A percentile compares a stretch with the other conserved stretches of the same genome.
phyloP scores from a whole-genome alignment of 1,284 basidiomycete genomes.

The Peniophora sp. region DNA sequence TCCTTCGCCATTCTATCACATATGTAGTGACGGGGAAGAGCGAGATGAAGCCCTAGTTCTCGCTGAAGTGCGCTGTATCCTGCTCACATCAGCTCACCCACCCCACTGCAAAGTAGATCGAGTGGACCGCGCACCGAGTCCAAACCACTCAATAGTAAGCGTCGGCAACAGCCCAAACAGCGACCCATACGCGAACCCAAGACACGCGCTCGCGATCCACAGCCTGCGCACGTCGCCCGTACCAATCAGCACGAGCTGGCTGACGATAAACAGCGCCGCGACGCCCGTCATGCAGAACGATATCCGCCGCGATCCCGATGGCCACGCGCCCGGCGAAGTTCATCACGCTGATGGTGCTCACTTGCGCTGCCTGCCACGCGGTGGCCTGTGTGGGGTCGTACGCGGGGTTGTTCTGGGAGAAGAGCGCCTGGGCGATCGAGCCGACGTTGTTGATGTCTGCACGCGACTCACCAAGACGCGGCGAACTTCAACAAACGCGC shows the following conservation, averaged over 20 bases:
- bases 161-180: slow-evolving; percentile 75
- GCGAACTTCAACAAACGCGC: no score
- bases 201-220: slow-evolving; percentile 68
- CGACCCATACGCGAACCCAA: slow-evolving; percentile 73
- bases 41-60: slow-evolving; percentile 82
- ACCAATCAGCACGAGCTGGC: slow-evolving; percentile 52
- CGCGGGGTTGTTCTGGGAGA: slow-evolving; percentile 51
- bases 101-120: slow-evolving; percentile 1
- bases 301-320: slow-evolving; percentile 76
- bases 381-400: slow-evolving; percentile 64
- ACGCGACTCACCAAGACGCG: slow-evolving; percentile 18
- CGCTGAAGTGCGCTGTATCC: slow-evolving; percentile 57
- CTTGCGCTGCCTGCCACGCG: slow-evolving; percentile 79
- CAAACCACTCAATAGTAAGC: slow-evolving; percentile 82
- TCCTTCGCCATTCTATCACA: no score
- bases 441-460: slow-evolving; percentile 92
- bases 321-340: slow-evolving; percentile 79
- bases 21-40: slow-evolving; percentile 73
- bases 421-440: slow-evolving; percentile 83
- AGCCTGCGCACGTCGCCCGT: slow-evolving; percentile 57
- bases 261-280: slow-evolving; percentile 57
- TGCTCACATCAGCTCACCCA: not conserved
- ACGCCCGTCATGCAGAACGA: slow-evolving; percentile 68
- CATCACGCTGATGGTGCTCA: slow-evolving; percentile 78
- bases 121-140: slow-evolving; percentile 43